A percentile compares a stretch with the other conserved stretches of the same genome.
Conservation (phyloP, 257 asterid genomes). For the Penstemon davidsonii region DNA sequence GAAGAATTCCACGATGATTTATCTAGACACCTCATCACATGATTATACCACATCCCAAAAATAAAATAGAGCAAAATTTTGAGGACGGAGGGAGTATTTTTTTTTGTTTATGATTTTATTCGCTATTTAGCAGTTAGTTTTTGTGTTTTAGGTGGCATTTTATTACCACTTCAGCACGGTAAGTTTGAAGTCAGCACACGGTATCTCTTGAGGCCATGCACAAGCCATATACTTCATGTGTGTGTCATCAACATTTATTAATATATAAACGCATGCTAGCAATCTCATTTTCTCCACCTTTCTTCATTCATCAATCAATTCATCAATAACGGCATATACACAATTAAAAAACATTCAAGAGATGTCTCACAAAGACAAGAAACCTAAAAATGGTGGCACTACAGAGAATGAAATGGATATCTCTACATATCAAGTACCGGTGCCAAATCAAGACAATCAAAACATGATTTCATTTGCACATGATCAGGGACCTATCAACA, state of each 20-base stretch:
- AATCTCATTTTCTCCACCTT: slow-evolving; percentile 22
- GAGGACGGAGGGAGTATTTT: too few relatives aligned
- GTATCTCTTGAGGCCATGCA: slow-evolving; percentile 16
- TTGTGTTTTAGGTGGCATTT: too few relatives aligned
- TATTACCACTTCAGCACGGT: too few relatives aligned
- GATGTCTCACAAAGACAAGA: background rate
- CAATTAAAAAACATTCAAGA: background rate
- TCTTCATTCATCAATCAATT: background rate
- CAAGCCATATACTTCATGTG: slow-evolving; percentile 5
- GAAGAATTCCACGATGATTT: too few relatives aligned
- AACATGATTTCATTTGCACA: slow-evolving; percentile 42
- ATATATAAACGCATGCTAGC: background rate
- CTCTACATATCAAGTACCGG: background rate
- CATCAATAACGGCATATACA: slow-evolving; percentile 13
- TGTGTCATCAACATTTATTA: slow-evolving; percentile 22
- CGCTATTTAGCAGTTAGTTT: too few relatives aligned
- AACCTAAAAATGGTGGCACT: background rate
- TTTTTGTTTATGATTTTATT: too few relatives aligned
- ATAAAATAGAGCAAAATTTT: too few relatives aligned
- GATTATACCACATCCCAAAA: too few relatives aligned
- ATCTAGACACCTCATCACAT: too few relatives aligned
- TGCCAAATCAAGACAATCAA: background rate
- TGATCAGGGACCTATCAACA: background rate
- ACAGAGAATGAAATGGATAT: too few relatives aligned
- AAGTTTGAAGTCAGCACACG: slow-evolving; percentile 17